Evolutionary conservation across 139 green algal genomes (phyloP).

Genomic region (Micractinium sp.): DNA sequence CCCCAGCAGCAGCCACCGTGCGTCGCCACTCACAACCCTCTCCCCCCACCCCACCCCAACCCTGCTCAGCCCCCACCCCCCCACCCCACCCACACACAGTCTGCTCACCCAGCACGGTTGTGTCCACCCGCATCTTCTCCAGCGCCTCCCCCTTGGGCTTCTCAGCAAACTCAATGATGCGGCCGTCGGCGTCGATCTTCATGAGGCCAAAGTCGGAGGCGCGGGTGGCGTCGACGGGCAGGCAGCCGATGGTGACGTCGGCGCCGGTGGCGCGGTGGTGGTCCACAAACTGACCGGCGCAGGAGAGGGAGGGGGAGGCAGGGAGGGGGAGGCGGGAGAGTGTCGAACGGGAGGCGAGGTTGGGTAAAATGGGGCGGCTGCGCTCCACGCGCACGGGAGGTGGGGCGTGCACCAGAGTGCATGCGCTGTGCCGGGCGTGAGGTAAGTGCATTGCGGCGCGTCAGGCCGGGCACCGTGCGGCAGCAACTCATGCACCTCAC

Average conservation of each 20-base stretch:
- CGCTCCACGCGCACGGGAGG: no score
- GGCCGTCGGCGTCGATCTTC: conserved; percentile 82
- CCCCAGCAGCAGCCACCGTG: neutral
- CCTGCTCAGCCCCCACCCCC: neutral
- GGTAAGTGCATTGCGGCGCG: no score
- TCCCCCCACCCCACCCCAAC: no score
- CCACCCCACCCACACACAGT: no score
- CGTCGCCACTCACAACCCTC: neutral
- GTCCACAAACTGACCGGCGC: conserved; percentile 85
- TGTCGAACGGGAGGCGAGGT: neutral
- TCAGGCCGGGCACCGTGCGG: neutral
- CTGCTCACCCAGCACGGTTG: conserved; percentile 85
- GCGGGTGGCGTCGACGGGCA: conserved; percentile 86
- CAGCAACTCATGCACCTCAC: neutral
- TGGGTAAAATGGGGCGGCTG: no score
- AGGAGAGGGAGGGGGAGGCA: neutral
- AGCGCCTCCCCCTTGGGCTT: conserved; percentile 98
- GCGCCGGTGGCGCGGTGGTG: conserved; percentile 88
- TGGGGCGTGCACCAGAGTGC: no score
- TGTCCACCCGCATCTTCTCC: conserved; percentile 95
- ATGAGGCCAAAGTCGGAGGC: conserved; percentile 95
- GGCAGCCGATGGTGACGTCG: conserved; percentile 95
- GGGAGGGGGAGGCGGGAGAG: no score
- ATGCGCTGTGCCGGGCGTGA: no score
- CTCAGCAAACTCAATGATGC: conserved; percentile 90